Base-by-base conservation (phyloP, 2,329 filamentous ascomycete species). In the Ophiostoma sp. region DNA sequence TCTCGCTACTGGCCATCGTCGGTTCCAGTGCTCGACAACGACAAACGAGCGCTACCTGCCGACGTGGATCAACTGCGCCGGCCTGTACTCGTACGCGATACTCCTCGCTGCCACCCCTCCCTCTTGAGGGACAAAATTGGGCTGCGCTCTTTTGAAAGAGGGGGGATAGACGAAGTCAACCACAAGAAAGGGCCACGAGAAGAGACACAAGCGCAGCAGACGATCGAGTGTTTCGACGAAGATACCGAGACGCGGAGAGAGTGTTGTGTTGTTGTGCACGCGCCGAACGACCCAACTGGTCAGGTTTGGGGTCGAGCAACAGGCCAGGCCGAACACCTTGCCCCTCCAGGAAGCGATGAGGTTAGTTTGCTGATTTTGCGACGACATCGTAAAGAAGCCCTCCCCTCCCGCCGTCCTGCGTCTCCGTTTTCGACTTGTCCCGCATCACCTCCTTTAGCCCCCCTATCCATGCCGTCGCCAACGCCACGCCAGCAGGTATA, bases 331-430 rank as follows among this genome's bases (percentile, higher is more conserved):
- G 19, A 17, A 55, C 45, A 66, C 28, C 45, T 55, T 28, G 15
- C 57, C 2, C 6, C 48, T 12, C 11, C 66, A 25, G 25, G 57
- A 59, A 59, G 72, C 72, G 28, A 74, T 74, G 69, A 74, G 72
- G 72, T 74, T 66, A 42, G 72, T 70, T 28, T 61, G 48, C 36
- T 61, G 33, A 33, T 31, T 25, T 66, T 28, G 69, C 68, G 36
- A 61, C 69, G 15, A 8, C 52, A 31, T 57, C 69, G 36, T 22
- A 15, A n/a, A 15, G 22, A 33, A 15, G 15, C 22, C 33, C n/a
- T 55, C 28, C 22, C 50, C 25, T 22, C 33, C 3, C 12, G 28
- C 33, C 39, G 33, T 42, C 48, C n/a, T 9, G 69, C 39, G 42
- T 33, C 63, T 19, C 33, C 7, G 22, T 42, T 12, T 22, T 22